phyloP scores from a whole-genome alignment of 2,329 filamentous ascomycete genomes.

The Colletotrichum sp. region DNA sequence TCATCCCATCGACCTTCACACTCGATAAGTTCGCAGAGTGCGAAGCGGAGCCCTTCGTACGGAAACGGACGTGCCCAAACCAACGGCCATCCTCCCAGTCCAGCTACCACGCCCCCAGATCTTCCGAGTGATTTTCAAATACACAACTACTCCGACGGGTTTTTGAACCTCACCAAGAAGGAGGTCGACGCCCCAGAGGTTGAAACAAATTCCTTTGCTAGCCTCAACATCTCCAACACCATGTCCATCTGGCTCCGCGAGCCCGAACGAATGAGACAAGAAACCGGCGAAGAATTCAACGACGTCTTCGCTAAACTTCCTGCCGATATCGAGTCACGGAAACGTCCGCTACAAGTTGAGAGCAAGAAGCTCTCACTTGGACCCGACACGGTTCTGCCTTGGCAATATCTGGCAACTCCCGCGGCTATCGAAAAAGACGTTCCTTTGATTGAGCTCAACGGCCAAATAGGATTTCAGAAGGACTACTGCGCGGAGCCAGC shows the following conservation, averaged over 20 bases:
- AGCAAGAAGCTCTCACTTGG: constrained; percentile 49
- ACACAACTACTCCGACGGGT: constrained; percentile 76
- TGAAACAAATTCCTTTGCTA: constrained; percentile 79
- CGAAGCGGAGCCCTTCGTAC: constrained; percentile 69
- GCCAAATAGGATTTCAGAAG: constrained; percentile 75
- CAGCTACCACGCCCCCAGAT: constrained; percentile 76
- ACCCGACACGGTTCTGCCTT: constrained; percentile 66
- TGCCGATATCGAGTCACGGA: constrained; percentile 45
- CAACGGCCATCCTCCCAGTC: constrained; percentile 69
- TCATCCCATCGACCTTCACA: constrained; percentile 80
- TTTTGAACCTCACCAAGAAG: constrained; percentile 75
- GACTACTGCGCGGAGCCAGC: constrained; percentile 71
- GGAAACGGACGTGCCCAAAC: constrained; percentile 66
- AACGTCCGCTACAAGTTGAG: constrained; percentile 54
- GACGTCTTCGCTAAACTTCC: constrained; percentile 72
- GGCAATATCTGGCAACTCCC: constrained; percentile 67
- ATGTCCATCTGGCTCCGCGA: constrained; percentile 83
- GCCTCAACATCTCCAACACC: constrained; percentile 74
- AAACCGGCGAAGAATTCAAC: constrained; percentile 66
- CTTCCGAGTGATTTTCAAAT: constrained; percentile 66
- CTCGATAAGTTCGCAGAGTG: constrained; percentile 73
- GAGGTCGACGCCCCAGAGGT: constrained; percentile 62
- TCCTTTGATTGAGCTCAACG: constrained; percentile 75
- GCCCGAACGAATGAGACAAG: constrained; percentile 68
- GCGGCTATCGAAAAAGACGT: constrained; percentile 60